Base-by-base conservation (phyloP, 306 rosid species). In the Carpinus fangiana region DNA sequence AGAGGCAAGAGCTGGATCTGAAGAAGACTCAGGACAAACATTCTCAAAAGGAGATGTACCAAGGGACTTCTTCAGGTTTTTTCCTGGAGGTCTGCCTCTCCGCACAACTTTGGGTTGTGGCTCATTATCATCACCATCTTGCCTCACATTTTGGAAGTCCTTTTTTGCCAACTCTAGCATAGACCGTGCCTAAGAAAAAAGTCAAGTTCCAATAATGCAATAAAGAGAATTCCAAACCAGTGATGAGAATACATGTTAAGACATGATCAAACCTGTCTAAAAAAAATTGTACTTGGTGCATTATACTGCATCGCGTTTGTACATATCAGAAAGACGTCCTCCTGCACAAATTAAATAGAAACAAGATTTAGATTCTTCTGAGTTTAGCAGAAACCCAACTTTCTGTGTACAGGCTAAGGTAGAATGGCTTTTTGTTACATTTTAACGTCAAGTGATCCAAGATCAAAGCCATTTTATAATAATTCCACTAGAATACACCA, bases 41-140 rank as follows among this genome's bases (percentile, higher is more conserved):
- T 72, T 81, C 60, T 90, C 97, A 8, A 81, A 41, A 36, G 95
- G 86, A 80, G 87, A 73, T 60, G 74, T 59, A 12, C 83, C 91
- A 66, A 78, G 57, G 21, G 88, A 77, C 90, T 79, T 92, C 82
- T 70, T 88, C 70, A 76, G n/a, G 74, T 45, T 84, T 87, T 92
- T 94, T 46, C 97, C 95, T 2, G 95, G 97, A 10, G 98, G 98
- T 79, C 97, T 90, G 81, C 98, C 98, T 84, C 98, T 90, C 70
- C 89, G 88, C 23, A 76, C 92, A 84, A 87, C 74, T 91, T 90
- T 91, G 36, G 89, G 90, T 80, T 80, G 85, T 0, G 89, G 87
- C 48, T 94, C 97, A 53, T 87, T 76, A 28, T 87, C 90, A 84
- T 87, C 94, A 51, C 90, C 86, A 16, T 89, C 97, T 84, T 89